Evolutionary conservation across 2,329 filamentous ascomycete species (phyloP).

Genomic region (Fusarium sp.): DNA sequence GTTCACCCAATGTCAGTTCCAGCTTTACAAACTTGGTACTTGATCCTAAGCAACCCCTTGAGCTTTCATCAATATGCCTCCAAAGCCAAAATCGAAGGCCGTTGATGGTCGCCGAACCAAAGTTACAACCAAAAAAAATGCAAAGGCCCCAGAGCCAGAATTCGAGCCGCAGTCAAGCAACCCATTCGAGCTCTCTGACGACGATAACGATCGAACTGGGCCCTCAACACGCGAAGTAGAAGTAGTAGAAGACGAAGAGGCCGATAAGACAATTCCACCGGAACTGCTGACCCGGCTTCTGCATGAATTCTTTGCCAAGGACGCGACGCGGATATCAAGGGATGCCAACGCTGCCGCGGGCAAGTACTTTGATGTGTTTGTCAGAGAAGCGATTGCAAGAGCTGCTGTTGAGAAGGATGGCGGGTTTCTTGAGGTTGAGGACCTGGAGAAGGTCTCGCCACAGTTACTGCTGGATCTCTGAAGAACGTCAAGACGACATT

Average conservation of each 20-base stretch:
- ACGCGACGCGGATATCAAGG: conserved; percentile 78
- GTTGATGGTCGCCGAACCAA: conserved; percentile 57
- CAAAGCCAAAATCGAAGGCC: conserved; percentile 55
- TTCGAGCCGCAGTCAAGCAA: conserved; percentile 51
- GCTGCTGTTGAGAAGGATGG: conserved; percentile 77
- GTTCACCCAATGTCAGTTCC: not conserved
- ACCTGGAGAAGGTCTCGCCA: conserved; percentile 88
- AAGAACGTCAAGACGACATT: not conserved
- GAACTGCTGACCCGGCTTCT: conserved; percentile 82
- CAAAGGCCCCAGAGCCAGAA: conserved; percentile 40
- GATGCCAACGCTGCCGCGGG: conserved; percentile 82
- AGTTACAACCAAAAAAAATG: conserved; percentile 43
- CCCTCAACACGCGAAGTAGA: conserved; percentile 44
- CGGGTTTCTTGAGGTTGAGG: conserved; percentile 86
- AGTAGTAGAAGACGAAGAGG: conserved; percentile 50
- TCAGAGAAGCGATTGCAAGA: conserved; percentile 87
- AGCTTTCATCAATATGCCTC: conserved; percentile 55
- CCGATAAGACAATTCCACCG: conserved; percentile 71
- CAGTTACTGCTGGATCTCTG: conserved; percentile 90
- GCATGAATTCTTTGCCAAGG: conserved; percentile 81
- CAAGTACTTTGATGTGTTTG: conserved; percentile 92
- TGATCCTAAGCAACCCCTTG: not conserved
- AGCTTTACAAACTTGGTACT: not conserved
- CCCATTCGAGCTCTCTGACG: conserved; percentile 55
- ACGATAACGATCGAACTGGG: conserved; percentile 34